Base-by-base conservation (phyloP, 768 basidiomycete species). In the Kwoniella dejecticola region DNA sequence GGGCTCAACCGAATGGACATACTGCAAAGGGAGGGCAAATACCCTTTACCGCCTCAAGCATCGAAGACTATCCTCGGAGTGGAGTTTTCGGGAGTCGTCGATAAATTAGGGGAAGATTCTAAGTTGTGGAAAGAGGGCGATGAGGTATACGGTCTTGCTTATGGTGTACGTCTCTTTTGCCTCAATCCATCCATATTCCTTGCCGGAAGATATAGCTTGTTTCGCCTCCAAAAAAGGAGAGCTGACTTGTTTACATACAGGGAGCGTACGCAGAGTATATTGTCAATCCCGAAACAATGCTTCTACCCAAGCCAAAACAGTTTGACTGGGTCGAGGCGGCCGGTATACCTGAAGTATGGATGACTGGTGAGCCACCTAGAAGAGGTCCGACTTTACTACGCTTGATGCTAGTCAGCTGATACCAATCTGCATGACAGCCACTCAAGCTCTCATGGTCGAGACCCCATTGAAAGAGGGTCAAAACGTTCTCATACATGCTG, bases 191-290 rank as follows among this genome's bases (percentile, higher is more conserved):
- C 15, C 21, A 3, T 48, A 33, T 31, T 27, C 8, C 50, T 52
- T 23, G 17, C 7, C 6, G 6, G 12, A n/a, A n/a, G n/a, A n/a
- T n/a, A n/a, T n/a, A n/a, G n/a, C n/a, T n/a, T n/a, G n/a, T n/a
- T n/a, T n/a, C n/a, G n/a, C n/a, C n/a, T n/a, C n/a, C n/a, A n/a
- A n/a, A 19, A 11, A 29, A 58, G 24, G 26, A 33, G 4, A 27
- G 24, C 27, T 38, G 36, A 63, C 1, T 31, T 21, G 19, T 19
- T 23, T 24, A 12, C 45, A 2, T 27, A 23, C 50, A 93, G 91
- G 92, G 92, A 33, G 91, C 91, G 44, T 94, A 93, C 71, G 91
- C 92, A 33, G 89, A 94, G 76, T 94, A 87, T 75, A 85, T 97
- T 64, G 84, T 82, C 26, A 84, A 86, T 41, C 81, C 83, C 7